A percentile compares a stretch with the other conserved stretches of the same genome.
Conservation (phyloP, 352 stramenopile genomes). For the Pythium grandisporangium region DNA sequence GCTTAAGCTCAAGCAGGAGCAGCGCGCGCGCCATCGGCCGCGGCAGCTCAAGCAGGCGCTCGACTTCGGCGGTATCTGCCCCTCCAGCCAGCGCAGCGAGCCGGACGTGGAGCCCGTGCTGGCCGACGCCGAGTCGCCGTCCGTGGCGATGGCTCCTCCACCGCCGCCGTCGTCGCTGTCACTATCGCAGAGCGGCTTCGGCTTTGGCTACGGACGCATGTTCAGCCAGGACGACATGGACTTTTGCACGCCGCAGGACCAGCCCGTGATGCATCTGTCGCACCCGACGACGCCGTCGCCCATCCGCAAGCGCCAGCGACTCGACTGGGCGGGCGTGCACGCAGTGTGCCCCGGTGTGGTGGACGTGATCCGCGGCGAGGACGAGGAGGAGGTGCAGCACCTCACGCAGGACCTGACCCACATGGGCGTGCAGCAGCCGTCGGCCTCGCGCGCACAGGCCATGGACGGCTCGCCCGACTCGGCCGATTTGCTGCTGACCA, state of each 20-base stretch:
- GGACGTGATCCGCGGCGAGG: conserved; percentile 30
- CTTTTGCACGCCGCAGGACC: conserved; percentile 77
- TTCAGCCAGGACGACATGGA: conserved; percentile 83
- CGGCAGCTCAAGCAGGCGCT: conserved; percentile 61
- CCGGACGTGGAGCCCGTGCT: conserved; percentile 44
- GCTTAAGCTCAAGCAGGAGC: no score
- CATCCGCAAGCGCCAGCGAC: conserved; percentile 65
- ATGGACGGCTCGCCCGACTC: conserved; percentile 40
- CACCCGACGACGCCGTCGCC: conserved; percentile 76
- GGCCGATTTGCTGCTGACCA: conserved; percentile 19
- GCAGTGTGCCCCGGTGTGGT: no score
- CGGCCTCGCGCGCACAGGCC: background rate
- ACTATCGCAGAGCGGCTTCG: conserved; percentile 1
- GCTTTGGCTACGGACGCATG: conserved; percentile 22
- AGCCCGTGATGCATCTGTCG: conserved; percentile 74
- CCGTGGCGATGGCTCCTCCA: background rate
- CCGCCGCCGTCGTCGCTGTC: conserved; percentile 15
- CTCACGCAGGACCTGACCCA: conserved; percentile 69
- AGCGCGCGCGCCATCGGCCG: background rate
- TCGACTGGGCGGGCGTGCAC: no score
- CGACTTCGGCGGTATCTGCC: conserved; percentile 44
- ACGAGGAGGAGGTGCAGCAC: conserved; percentile 62
- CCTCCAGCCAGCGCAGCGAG: conserved; percentile 60
- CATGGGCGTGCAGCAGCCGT: conserved; percentile 38
- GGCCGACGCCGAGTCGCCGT: background rate